These are phyloP conservation scores for Tulasnella sp. DNA, from an alignment of 768 basidiomycete species.

Conservation along the genomic window DNA sequence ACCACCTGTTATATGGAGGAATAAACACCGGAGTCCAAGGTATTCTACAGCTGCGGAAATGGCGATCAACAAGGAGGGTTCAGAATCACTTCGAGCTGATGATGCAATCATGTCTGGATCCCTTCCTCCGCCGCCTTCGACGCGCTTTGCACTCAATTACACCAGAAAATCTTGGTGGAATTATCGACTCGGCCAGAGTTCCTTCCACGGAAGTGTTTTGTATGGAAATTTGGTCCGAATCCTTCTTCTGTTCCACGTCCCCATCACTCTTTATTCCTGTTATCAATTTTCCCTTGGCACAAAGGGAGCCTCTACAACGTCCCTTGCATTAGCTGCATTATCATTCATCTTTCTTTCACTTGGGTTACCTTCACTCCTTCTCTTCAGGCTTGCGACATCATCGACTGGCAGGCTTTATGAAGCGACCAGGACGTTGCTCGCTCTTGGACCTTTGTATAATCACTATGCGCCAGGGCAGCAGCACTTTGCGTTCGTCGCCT, in stretches of 20 bases:
- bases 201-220: conserved; percentile 68
- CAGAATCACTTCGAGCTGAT: conserved; percentile 18
- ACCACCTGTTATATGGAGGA: conserved; percentile 24
- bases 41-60: conserved; percentile 18
- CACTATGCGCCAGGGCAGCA: conserved; percentile 86
- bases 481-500: conserved; percentile 68
- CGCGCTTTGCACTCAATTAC: background rate
- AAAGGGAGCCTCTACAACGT: conserved; percentile 38
- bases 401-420: conserved; percentile 87
- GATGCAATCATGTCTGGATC: conserved; percentile 23
- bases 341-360: conserved; percentile 73
- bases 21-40: conserved; percentile 23
- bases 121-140: conserved; percentile 4
- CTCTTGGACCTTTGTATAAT: conserved; percentile 87
- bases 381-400: conserved; percentile 65
- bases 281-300: conserved; percentile 65
- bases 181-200: conserved; percentile 40
- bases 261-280: conserved; percentile 80
- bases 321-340: conserved; percentile 66
- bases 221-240: conserved; percentile 88
- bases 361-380: conserved; percentile 55
- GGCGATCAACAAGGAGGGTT: conserved; percentile 34
- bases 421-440: conserved; percentile 81
- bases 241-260: conserved; percentile 85
- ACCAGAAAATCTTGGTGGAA: conserved; percentile 16